Evolutionary conservation across 169 alveolate species (phyloP), one percentile per base, ranked within the genome.

Genomic region (Toxoplasma gondii): DNA sequence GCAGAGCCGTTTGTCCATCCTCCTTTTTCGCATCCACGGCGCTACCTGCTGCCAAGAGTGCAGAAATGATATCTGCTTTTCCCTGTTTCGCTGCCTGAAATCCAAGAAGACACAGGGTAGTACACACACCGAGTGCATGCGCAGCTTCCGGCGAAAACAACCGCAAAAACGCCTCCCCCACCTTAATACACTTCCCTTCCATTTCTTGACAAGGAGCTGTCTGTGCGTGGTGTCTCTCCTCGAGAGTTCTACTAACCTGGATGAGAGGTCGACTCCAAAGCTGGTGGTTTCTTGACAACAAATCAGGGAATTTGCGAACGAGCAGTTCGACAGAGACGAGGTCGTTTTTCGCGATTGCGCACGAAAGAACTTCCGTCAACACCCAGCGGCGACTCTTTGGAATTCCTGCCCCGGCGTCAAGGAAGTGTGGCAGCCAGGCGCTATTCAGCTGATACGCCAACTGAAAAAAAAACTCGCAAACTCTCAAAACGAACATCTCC

Each of bases 401-500:
- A 44, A 93, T 94, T 43, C 99, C 99, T 58, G 99, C 99, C 4
- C 99, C 99, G 39, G 97, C 97, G 58, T 96, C 97, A 36, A 97
- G 81, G 92, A 97, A 97, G 54, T 94, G 95, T n/a, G 97, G 97
- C 69, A 97, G 96, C 98, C 98, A 97, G 54, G 93, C 95, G 54
- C 95, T 92, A 93, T 97, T 97, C 86, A 97, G 90, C 94, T 96
- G 97, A 92, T 97, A 97, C 31, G 98, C 98, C 94, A 95, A 81
- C 96, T 95, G 94, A 58, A 83, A 58, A 82, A 4, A 45, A 41
- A 70, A 31, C 29, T 36, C 31, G 41, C 29, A 41, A 12, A 43
- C 1, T 7, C n/a, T 49, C 58, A 49, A 49, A 49, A 7, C 22
- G 22, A 49, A 4, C 58, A 49, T 49, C 58, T 10, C 24, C 41